Evolutionary conservation across 169 alveolate species (phyloP).

Genomic region (Babesia gibsoni): DNA sequence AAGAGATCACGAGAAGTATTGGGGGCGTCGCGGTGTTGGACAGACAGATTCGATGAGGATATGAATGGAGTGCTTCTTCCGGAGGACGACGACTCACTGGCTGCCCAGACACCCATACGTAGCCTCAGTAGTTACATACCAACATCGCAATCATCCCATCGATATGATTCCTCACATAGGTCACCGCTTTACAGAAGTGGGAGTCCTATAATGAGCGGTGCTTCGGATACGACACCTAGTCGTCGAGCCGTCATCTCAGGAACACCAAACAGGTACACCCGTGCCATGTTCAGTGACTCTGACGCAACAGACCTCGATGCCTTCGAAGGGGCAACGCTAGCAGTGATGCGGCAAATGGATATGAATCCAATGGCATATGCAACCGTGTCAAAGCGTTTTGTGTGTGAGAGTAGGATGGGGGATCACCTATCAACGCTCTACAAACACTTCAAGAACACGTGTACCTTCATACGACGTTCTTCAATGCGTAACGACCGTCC

Average conservation of each 20-base stretch:
- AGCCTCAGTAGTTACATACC: conserved; percentile 21
- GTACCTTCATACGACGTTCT: conserved; percentile 50
- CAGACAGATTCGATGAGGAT: conserved; percentile 29
- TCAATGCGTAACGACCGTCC: conserved; percentile 52
- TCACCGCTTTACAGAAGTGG: background rate
- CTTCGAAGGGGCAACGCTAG: conserved; percentile 24
- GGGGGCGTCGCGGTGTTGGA: conserved; percentile 61
- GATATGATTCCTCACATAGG: background rate
- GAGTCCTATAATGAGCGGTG: background rate
- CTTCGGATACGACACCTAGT: conserved; percentile 5
- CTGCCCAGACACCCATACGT: conserved; percentile 58
- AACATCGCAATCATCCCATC: background rate
- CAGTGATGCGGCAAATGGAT: conserved; percentile 32
- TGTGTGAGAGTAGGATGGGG: conserved; percentile 26
- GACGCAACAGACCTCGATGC: conserved; percentile 14
- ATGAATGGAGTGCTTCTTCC: background rate
- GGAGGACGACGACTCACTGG: conserved; percentile 33
- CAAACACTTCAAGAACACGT: conserved; percentile 56
- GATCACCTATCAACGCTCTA: conserved; percentile 11
- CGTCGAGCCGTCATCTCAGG: background rate
- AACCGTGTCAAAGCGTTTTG: conserved; percentile 18
- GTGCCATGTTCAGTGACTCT: conserved; percentile 6
- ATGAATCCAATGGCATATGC: conserved; percentile 51
- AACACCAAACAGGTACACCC: conserved; percentile 14
- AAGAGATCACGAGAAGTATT: conserved; percentile 17